These are phyloP conservation scores for Umbelopsis isabellina DNA, from an alignment of 192 early-diverging fungal species.

Conservation along the genomic window DNA sequence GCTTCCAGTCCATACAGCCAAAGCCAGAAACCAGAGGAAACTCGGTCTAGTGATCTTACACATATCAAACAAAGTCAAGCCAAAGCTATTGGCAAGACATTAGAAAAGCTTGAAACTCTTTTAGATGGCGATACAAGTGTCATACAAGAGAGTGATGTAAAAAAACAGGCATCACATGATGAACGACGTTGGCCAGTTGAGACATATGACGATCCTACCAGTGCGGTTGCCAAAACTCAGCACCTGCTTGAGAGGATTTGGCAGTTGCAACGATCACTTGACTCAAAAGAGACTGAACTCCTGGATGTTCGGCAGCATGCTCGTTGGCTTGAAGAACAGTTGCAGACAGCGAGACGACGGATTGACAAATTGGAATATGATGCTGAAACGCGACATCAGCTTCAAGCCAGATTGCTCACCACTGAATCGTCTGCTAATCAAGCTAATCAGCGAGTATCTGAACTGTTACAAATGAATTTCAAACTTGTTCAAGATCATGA, in stretches of 20 bases:
- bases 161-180: not conserved
- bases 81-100: not conserved
- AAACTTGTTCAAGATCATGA: constrained; percentile 11
- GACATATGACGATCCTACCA: too few species aligned
- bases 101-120: not conserved
- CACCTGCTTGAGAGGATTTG: not conserved
- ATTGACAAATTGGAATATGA: constrained; percentile 6
- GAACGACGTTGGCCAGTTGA: too few species aligned
- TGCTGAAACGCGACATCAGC: not conserved
- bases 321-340: constrained; percentile 7
- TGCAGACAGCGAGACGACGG: not conserved
- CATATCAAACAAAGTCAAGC: not conserved
- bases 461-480: constrained; percentile 3
- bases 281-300: constrained; percentile 7
- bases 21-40: not conserved
- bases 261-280: constrained; percentile 5
- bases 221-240: not conserved
- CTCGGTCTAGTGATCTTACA: not conserved
- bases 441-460: constrained; percentile 8
- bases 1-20: not conserved
- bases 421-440: not conserved
- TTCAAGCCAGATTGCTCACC: not conserved
- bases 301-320: not conserved
- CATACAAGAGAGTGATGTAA: not conserved
- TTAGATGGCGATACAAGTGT: constrained; percentile 4